A percentile compares a stretch with the other conserved stretches of the same genome.
phyloP scores from a whole-genome alignment of 306 rosid species.

The Cyclanthera cordifolia region DNA sequence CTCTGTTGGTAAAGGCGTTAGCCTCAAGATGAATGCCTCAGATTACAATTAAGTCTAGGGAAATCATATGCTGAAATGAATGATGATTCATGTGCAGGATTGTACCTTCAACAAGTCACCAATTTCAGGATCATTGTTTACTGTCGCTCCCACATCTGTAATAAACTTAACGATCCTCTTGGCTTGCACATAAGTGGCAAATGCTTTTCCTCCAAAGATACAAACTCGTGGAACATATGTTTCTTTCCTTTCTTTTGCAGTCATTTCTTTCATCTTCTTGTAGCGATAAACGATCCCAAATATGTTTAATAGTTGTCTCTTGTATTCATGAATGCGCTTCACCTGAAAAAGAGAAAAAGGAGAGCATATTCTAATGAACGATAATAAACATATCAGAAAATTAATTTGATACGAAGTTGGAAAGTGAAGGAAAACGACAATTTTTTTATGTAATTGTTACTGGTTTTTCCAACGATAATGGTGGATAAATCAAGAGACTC shows the following conservation, averaged over 20 bases:
- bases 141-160: slow-evolving; percentile 77
- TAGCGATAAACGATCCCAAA: slow-evolving; percentile 91
- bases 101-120: slow-evolving; percentile 91
- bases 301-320: slow-evolving; percentile 75
- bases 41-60: too few relatives aligned
- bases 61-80: background rate
- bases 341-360: slow-evolving; percentile 30
- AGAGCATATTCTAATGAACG: background rate
- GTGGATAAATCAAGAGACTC: background rate
- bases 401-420: background rate
- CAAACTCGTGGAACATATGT: slow-evolving; percentile 90
- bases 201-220: slow-evolving; percentile 95
- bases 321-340: slow-evolving; percentile 98
- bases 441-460: background rate
- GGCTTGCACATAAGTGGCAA: slow-evolving; percentile 87
- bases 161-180: slow-evolving; percentile 96
- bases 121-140: slow-evolving; percentile 84
- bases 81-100: background rate
- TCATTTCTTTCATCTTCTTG: slow-evolving; percentile 97
- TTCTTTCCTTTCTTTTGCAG: slow-evolving; percentile 45
- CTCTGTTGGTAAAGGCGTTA: too few relatives aligned
- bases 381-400: background rate
- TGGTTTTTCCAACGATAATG: background rate
- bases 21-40: too few relatives aligned
- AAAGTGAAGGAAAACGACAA: background rate